These are phyloP conservation scores for Acmispon strigosus DNA, from an alignment of 306 rosid species.

Conservation along the genomic window DNA sequence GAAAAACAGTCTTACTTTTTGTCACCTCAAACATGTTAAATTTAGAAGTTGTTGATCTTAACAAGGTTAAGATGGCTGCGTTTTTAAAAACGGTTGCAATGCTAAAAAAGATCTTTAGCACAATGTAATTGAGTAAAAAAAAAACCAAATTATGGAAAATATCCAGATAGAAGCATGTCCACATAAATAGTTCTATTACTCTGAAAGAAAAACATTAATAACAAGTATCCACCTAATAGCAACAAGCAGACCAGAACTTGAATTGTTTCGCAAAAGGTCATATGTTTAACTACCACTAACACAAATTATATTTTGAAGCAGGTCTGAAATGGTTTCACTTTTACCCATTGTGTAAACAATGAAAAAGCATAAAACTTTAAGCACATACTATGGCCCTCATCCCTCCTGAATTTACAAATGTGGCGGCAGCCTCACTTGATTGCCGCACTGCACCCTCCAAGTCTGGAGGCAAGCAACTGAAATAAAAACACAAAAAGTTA, in stretches of 20 bases:
- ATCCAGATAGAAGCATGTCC: background rate
- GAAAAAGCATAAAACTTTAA: background rate
- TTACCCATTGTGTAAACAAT: background rate
- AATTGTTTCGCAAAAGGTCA: background rate
- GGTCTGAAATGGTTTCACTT: too few species aligned
- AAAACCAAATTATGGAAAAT: background rate
- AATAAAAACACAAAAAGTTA: conserved; percentile 24
- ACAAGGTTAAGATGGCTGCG: background rate
- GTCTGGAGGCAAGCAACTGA: conserved; percentile 93
- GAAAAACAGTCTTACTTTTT: background rate
- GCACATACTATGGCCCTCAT: conserved; percentile 75
- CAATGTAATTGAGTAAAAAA: too few species aligned
- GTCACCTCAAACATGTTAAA: background rate
- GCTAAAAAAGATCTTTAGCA: too few species aligned
- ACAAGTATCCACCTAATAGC: background rate
- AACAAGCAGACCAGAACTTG: background rate
- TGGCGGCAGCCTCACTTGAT: conserved; percentile 69
- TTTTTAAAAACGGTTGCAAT: too few species aligned
- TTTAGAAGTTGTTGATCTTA: background rate
- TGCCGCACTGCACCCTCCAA: conserved; percentile 91
- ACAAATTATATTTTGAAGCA: background rate
- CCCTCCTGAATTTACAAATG: conserved; percentile 85
- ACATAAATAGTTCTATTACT: background rate
- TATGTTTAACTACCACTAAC: background rate
- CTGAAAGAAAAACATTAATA: background rate